Evolutionary conservation across 441 rosid genomes (phyloP).

Genomic region (Melastoma candidum): DNA sequence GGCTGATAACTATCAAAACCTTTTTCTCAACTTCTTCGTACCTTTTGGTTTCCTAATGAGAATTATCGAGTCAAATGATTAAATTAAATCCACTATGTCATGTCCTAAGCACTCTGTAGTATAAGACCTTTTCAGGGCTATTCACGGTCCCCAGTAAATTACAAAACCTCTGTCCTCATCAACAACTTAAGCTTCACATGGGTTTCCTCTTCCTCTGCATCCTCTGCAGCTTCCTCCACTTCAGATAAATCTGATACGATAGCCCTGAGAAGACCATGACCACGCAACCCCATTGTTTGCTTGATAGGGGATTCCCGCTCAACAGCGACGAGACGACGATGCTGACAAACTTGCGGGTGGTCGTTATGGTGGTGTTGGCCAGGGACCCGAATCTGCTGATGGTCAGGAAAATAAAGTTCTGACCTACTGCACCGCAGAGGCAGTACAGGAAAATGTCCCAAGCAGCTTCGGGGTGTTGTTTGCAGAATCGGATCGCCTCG

Average conservation of each 20-base stretch:
- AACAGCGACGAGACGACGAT: constrained; percentile 78
- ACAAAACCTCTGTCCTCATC: no score
- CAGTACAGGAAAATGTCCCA: constrained; percentile 81
- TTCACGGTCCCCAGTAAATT: no score
- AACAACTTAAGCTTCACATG: constrained; percentile 17
- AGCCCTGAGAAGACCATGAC: constrained; percentile 88
- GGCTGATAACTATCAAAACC: no score
- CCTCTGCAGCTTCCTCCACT: constrained; percentile 72
- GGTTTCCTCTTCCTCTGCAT: constrained; percentile 70
- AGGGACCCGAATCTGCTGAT: constrained; percentile 89
- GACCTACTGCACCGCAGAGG: constrained; percentile 92
- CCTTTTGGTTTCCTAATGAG: no score
- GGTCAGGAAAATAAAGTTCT: constrained; percentile 89
- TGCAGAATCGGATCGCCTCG: constrained; percentile 65
- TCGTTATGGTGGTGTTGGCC: constrained; percentile 88
- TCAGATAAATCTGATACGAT: constrained; percentile 82
- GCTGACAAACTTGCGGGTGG: constrained; percentile 89
- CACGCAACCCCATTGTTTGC: constrained; percentile 92
- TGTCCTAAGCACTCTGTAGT: no score
- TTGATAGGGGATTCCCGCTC: constrained; percentile 81
- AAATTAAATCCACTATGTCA: no score
- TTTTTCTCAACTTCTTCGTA: no score
- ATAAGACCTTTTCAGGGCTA: no score
- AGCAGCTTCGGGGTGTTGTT: constrained; percentile 80
- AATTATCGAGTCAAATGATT: no score